Base-by-base conservation (phyloP, 176 grass and related monocot genomes). In the Phyllostachys edulis region DNA sequence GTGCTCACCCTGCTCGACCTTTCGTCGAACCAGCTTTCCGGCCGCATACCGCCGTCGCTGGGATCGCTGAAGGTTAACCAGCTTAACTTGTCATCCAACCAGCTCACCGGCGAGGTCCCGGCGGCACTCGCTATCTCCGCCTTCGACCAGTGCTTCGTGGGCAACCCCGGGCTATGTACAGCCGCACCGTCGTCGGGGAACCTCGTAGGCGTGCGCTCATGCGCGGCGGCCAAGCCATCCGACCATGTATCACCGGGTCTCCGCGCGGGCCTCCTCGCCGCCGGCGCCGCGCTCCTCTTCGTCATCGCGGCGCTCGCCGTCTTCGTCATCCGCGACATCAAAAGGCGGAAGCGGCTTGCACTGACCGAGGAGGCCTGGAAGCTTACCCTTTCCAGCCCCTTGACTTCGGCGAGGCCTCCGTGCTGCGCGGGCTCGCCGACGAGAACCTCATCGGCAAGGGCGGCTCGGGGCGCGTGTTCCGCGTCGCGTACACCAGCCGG, bases 361-460 rank as follows among this genome's bases (percentile, higher is more conserved):
- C 77, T 49, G 45, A 66, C 69, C 0, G 83, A 90, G n/a, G 73
- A 78, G 67, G 56, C 23, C 2, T 96, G 93, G 96, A 99, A 96
- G 78, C 78, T 99, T 20, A 99, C 88, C 37, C 91, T 15, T 96
- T 96, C 90, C 90, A 94, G 40, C 17, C 56, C 2, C 64, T 99
- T 44, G 82, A 96, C 32, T 99, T 99, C 70, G 26, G 85, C 7
- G 93, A 96, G 82, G 61, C 75, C 24, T 46, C 72, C 67, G 78
- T 99, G 45, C 36, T 84, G 32, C 82, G 69, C 12, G 93, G 87
- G 52, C 88, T 99, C 32, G 63, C 62, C 5, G 93, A 99, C 64
- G 93, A 99, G 37, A 99, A 96, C 83, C 18, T 87, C 45, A 77
- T 99, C 72, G 96, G 96, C 76, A 80, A 85, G 34, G 93, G 96